These are phyloP conservation scores for Ophiostoma piceae DNA, from an alignment of 2,329 filamentous ascomycete genomes.

Conservation along the genomic window DNA sequence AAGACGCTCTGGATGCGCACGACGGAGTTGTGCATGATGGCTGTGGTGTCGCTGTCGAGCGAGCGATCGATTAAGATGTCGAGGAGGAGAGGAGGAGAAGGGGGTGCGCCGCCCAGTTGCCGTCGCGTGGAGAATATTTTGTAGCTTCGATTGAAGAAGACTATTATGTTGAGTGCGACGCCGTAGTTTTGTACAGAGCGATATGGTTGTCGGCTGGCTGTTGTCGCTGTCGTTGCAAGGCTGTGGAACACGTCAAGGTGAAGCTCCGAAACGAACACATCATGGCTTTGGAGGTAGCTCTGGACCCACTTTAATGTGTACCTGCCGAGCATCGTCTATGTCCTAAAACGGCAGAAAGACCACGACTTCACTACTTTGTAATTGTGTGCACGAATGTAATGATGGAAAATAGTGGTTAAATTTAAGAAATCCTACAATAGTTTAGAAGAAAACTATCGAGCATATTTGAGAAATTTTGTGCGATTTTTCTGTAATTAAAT, in stretches of 20 bases:
- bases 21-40: conserved; percentile 77
- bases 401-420: too few relatives aligned
- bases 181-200: not conserved
- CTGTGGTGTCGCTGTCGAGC: not conserved
- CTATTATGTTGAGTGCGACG: not conserved
- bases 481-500: too few relatives aligned
- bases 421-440: too few relatives aligned
- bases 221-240: not conserved
- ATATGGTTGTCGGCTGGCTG: not conserved
- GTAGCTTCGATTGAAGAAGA: not conserved
- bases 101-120: not conserved
- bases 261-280: conserved; percentile 19
- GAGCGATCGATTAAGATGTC: not conserved
- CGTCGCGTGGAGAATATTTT: not conserved
- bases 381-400: too few relatives aligned
- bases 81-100: not conserved
- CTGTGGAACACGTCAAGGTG: not conserved
- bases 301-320: conserved; percentile 14
- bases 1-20: conserved; percentile 88
- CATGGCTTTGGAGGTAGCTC: conserved; percentile 11
- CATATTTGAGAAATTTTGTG: too few relatives aligned
- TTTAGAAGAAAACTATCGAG: too few relatives aligned
- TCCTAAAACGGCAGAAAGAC: too few relatives aligned
- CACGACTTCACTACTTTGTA: too few relatives aligned
- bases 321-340: not conserved